phyloP scores from a whole-genome alignment of 768 basidiomycete species.

The Boletus sp. region DNA sequence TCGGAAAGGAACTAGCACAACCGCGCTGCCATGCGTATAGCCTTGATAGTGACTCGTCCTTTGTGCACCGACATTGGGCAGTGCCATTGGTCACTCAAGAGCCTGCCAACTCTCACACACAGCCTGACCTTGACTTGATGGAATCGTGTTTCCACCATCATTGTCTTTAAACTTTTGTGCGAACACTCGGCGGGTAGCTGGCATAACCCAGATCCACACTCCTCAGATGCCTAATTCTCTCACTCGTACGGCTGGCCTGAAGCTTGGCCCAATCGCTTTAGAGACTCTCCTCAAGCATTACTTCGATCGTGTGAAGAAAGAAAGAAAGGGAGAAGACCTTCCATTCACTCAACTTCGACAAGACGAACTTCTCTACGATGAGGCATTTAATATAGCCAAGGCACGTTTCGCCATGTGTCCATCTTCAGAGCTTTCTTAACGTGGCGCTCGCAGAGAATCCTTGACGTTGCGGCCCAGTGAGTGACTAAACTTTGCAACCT shows the following conservation, averaged over 20 bases:
- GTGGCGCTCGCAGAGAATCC: slow-evolving; percentile 53
- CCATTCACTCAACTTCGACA: slow-evolving; percentile 51
- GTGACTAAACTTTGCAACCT: slow-evolving; percentile 16
- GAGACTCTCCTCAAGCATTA: slow-evolving; percentile 86
- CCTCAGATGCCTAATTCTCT: slow-evolving; percentile 47
- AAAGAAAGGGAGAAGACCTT: slow-evolving; percentile 35
- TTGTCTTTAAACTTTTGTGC: not conserved
- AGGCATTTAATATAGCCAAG: slow-evolving; percentile 74
- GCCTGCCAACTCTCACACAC: not conserved
- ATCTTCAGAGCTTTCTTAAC: not conserved
- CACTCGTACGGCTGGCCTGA: slow-evolving; percentile 58
- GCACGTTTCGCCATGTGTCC: slow-evolving; percentile 33
- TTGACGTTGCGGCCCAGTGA: slow-evolving; percentile 68
- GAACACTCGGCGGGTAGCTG: too few relatives aligned
- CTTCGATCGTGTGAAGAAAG: slow-evolving; percentile 58
- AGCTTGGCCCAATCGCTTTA: slow-evolving; percentile 67
- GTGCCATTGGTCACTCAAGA: not conserved
- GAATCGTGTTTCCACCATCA: not conserved
- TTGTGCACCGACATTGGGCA: not conserved
- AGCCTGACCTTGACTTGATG: not conserved
- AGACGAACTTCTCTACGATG: slow-evolving; percentile 79
- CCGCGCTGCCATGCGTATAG: not conserved
- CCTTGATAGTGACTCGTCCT: not conserved
- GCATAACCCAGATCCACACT: not conserved
- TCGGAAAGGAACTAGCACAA: not conserved